Percentiles rank a stretch among this genome's conserved stretches.
These are phyloP conservation scores for Termitomyces sp. DNA, from an alignment of 768 basidiomycete species.

Conservation along the genomic window DNA sequence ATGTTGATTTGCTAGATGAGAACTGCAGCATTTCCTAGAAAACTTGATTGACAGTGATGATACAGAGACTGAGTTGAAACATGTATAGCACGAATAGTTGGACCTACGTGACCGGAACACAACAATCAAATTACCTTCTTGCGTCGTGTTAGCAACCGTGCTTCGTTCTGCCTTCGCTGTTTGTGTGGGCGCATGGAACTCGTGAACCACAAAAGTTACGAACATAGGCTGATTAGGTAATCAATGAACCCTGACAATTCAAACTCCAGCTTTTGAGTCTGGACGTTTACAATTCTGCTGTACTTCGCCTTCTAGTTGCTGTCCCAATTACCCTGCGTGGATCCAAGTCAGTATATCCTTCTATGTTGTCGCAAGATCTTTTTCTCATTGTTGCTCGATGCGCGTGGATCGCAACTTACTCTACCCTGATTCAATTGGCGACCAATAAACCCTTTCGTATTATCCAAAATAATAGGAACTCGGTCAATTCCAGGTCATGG, in stretches of 20 bases:
- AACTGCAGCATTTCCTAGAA: background rate
- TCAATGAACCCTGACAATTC: background rate
- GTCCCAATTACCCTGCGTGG: background rate
- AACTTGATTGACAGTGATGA: background rate
- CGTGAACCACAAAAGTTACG: background rate
- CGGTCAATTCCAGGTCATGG: conserved; percentile 18
- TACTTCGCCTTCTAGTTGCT: background rate
- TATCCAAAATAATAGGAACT: conserved; percentile 3
- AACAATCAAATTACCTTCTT: background rate
- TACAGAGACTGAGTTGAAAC: background rate
- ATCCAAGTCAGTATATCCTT: conserved; percentile 11
- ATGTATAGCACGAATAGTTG: background rate
- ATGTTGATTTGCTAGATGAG: background rate
- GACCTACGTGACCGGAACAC: background rate
- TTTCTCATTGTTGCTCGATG: conserved; percentile 1
- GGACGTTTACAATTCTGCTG: background rate
- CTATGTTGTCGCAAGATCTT: background rate
- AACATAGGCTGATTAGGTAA: background rate
- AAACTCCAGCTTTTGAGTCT: background rate
- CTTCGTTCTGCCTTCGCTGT: background rate
- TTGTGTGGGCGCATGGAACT: background rate
- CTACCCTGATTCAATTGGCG: background rate
- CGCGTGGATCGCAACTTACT: conserved; percentile 5
- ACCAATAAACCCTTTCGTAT: background rate
- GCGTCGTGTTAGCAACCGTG: background rate